Conservation (phyloP, 2,329 filamentous ascomycete genomes). For the Fusarium coicis region DNA sequence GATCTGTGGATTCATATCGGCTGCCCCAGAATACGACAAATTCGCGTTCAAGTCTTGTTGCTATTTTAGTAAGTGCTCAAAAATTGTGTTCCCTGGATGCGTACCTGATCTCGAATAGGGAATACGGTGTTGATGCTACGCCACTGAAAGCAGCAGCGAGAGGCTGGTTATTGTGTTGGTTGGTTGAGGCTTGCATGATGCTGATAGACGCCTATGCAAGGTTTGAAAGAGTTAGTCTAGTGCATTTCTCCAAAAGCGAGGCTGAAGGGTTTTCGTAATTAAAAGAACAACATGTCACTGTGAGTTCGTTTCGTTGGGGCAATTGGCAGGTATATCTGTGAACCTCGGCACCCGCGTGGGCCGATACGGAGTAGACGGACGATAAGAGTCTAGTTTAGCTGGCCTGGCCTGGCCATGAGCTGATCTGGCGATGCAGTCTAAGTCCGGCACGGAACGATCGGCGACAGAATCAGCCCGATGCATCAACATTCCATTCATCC, state of each 20-base stretch:
- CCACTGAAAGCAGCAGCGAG: background rate
- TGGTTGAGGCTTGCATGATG: constrained; percentile 10
- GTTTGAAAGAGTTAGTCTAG: background rate
- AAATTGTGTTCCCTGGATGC: constrained; percentile 19
- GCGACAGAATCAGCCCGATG: background rate
- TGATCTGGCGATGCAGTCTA: constrained; percentile 4
- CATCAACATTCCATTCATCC: background rate
- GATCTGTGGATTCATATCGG: constrained; percentile 78
- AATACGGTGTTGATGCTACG: constrained; percentile 1
- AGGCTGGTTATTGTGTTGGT: background rate
- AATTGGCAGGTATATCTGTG: background rate
- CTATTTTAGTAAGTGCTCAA: background rate
- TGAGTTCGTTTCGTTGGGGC: background rate
- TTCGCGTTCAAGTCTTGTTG: constrained; percentile 70
- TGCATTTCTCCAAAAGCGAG: background rate
- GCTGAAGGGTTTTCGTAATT: background rate
- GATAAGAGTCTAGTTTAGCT: background rate
- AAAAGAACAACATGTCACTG: background rate
- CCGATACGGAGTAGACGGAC: background rate
- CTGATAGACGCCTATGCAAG: background rate
- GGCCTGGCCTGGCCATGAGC: background rate
- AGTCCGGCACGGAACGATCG: background rate
- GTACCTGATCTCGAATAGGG: constrained; percentile 64
- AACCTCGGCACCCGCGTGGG: constrained; percentile 25
- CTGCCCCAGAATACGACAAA: constrained; percentile 80